Evolutionary conservation across 2,329 filamentous ascomycete species (phyloP).

Genomic region (Stachybotrys chartarum): DNA sequence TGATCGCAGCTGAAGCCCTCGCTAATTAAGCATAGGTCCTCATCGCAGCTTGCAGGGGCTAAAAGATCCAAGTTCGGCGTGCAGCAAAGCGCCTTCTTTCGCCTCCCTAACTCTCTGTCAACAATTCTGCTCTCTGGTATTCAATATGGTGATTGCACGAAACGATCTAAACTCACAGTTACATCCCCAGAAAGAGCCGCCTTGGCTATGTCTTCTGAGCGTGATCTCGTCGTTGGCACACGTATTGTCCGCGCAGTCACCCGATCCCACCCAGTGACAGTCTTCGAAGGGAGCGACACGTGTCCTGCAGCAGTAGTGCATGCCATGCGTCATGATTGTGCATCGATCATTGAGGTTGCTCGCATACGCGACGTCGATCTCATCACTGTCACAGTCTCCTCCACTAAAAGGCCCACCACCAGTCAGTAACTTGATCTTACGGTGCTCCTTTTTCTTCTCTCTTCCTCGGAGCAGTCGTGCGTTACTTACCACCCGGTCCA

Average conservation of each 20-base stretch:
- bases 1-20: too few relatives aligned
- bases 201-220: background rate
- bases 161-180: constrained; percentile 1
- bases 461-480: background rate
- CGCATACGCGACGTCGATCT: constrained; percentile 1
- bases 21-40: too few relatives aligned
- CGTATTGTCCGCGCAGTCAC: constrained; percentile 7
- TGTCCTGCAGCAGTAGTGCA: constrained; percentile 1
- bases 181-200: constrained; percentile 1
- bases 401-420: background rate
- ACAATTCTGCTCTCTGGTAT: background rate
- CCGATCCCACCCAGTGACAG: constrained; percentile 8
- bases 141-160: too few relatives aligned
- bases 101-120: constrained; percentile 1
- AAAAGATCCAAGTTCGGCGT: constrained; percentile 1
- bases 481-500: constrained; percentile 5
- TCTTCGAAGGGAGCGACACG: background rate
- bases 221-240: constrained; percentile 6
- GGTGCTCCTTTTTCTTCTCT: too few relatives aligned
- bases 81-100: constrained; percentile 3
- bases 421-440: background rate
- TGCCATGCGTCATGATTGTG: background rate
- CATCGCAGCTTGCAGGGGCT: too few relatives aligned
- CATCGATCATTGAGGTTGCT: background rate
- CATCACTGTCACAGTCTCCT: background rate